Conservation (phyloP, 495 filamentous ascomycete genomes). For the Aspergillus coremiiformis region DNA sequence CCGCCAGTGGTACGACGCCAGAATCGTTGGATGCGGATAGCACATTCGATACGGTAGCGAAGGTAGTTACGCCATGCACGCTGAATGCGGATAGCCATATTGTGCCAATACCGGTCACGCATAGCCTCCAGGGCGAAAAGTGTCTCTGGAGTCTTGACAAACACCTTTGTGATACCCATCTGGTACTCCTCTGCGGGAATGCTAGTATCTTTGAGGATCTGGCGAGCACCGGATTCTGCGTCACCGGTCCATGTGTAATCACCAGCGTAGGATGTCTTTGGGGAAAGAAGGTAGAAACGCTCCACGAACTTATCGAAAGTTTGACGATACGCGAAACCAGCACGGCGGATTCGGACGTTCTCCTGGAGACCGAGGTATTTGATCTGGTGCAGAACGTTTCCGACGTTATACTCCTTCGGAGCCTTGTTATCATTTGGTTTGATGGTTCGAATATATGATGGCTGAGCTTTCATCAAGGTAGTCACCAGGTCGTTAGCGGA, state of each 20-base stretch:
- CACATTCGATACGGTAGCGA: constrained; percentile 84
- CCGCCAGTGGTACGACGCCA: constrained; percentile 89
- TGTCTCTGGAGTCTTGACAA: constrained; percentile 98
- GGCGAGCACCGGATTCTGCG: constrained; percentile 75
- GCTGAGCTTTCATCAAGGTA: constrained; percentile 93
- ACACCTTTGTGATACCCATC: constrained; percentile 93
- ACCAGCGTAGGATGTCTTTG: constrained; percentile 89
- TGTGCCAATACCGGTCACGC: constrained; percentile 97
- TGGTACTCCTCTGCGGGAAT: constrained; percentile 95
- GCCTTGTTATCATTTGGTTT: constrained; percentile 99
- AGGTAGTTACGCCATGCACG: constrained; percentile 95
- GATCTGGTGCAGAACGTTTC: constrained; percentile 96
- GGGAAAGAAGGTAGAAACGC: constrained; percentile 92
- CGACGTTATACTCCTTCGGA: constrained; percentile 78
- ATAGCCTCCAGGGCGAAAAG: constrained; percentile 96
- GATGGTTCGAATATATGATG: constrained; percentile 97
- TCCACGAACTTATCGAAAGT: constrained; percentile 98
- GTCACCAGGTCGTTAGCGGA: constrained; percentile 95
- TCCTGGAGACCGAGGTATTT: constrained; percentile 98
- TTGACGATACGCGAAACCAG: constrained; percentile 95
- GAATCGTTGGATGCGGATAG: constrained; percentile 87
- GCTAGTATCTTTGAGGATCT: constrained; percentile 91
- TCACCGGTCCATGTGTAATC: constrained; percentile 95
- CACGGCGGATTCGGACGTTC: constrained; percentile 95
- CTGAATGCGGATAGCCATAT: constrained; percentile 98